Base-by-base conservation (phyloP, 768 basidiomycete species). In the Pisolithus tinctorius region DNA sequence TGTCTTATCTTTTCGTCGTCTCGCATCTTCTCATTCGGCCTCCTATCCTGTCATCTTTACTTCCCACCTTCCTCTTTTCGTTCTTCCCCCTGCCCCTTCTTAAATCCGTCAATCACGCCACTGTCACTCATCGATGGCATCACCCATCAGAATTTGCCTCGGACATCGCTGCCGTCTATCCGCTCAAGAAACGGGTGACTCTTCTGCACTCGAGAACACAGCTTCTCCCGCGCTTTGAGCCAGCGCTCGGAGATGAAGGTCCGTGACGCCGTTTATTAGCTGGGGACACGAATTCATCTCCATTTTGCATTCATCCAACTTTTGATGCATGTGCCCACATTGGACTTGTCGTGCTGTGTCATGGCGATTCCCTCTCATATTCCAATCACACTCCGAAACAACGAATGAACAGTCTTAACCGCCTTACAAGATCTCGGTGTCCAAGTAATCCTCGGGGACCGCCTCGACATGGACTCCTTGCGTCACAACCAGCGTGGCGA, bases 181-280 rank as follows among this genome's bases (percentile, higher is more conserved):
- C 80, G 1, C 57, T 4, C 34, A 34, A 57, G 16, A 82, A 81
- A 59, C 56, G 60, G 0, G 76, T 84, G 2, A 83, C 82, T 0
- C 73, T 86, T 4, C 61, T 84, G 0, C 83, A 86, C 59, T 84
- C 83, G 1, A 74, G 82, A 10, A 38, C 58, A 4, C 74, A 71
- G n/a, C 66, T 84, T 6, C 69, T 84, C 13, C 79, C 79, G 1
- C 65, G 73, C 16, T 84, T 83, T 57, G 74, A 80, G 48, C 63
- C 68, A 8, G 66, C 49, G 2, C 74, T 85, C 69, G 79, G 83
- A 55, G 65, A 68, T 1, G 80, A 80, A 63, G 71, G 79, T 79
- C 51, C 45, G 72, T 60, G 41, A 20, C 25, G 38, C 13, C 9
- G 0, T 13, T 2, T 45, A 20, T 39, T 5, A 13, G 5, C 30